Base-by-base conservation (phyloP, 352 stramenopile genomes). In the Globisporangium abappressorium region DNA sequence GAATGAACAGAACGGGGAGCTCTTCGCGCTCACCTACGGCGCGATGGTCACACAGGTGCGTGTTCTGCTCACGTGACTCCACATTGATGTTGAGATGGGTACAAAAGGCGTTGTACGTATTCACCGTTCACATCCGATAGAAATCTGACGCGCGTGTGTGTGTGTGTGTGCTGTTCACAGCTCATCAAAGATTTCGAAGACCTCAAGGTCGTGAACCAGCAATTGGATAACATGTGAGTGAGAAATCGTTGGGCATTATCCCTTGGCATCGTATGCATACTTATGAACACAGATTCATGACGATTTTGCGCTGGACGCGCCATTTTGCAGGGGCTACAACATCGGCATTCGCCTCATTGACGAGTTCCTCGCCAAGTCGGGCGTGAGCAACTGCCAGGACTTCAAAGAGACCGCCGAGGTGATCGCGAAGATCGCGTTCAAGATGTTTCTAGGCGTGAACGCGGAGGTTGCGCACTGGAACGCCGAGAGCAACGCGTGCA, bases 21-120 rank as follows among this genome's bases (percentile, higher is more conserved):
- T 99, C 38, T 99, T 99, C 69, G 92, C 97, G 43, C 80, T 99
- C 59, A 99, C 97, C 9, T 99, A 99, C 79, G 97, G 97, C 38
- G 94, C 95, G 20, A 90, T 99, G 69, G 94, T 99, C 24, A 98
- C 91, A 8, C 94, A 98, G 80, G 82, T 89, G 56, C 14, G 54
- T 59, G 33, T 38, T 38, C 8, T 38, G 33, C 33, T 38, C 6
- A 9, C 11, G 33, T 11, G 8, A 38, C 33, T 11, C 8, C 33
- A 5, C 33, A 38, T 38, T 12, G 33, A 38, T 12, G 33, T 9
- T 38, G 33, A 38, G 1, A 9, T 38, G 33, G 7, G 33, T 7
- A 1, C 33, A 1, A 38, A 5, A 38, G 33, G 8, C 33, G 33
- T 7, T 38, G 33, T 38, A 38, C 33, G 8, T 12, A 38, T 38